A percentile compares a stretch with the other conserved stretches of the same genome.
Evolutionary conservation across 805 yeast species (phyloP).

Genomic region (Saccharomycopsis olivae): DNA sequence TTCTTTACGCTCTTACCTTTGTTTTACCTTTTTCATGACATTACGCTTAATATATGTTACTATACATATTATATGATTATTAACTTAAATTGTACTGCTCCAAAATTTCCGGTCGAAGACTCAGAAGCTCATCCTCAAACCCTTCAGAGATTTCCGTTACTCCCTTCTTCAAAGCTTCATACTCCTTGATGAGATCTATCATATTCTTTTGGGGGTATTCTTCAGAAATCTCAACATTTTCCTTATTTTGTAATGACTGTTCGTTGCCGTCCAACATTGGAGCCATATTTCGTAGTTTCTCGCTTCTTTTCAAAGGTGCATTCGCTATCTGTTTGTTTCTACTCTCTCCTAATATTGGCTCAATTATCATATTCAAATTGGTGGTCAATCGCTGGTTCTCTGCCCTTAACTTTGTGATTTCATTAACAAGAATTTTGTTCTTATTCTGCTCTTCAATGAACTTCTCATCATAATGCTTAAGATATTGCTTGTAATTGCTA

Average conservation of each 20-base stretch:
- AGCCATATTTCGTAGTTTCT: background rate
- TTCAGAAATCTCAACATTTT: no score
- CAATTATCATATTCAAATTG: conserved; percentile 5
- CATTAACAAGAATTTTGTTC: conserved; percentile 18
- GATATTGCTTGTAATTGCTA: conserved; percentile 16
- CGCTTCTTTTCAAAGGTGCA: background rate
- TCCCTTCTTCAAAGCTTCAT: no score
- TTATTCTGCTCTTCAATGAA: conserved; percentile 23
- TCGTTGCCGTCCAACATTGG: no score
- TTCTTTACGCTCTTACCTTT: background rate
- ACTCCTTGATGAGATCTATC: no score
- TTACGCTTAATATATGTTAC: no score
- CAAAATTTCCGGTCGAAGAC: no score
- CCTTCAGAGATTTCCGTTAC: no score
- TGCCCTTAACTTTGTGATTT: conserved; percentile 6
- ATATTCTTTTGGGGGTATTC: no score
- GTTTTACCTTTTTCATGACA: background rate
- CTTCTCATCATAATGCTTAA: conserved; percentile 22
- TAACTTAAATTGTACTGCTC: no score
- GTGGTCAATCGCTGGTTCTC: conserved; percentile 1
- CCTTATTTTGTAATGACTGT: no score
- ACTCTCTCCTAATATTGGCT: conserved; percentile 1
- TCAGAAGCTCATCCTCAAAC: no score
- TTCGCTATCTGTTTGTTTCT: background rate
- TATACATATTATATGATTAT: no score